Conservation (phyloP, 176 grass and related monocot species). For the Chrysopogon serrulatus region DNA sequence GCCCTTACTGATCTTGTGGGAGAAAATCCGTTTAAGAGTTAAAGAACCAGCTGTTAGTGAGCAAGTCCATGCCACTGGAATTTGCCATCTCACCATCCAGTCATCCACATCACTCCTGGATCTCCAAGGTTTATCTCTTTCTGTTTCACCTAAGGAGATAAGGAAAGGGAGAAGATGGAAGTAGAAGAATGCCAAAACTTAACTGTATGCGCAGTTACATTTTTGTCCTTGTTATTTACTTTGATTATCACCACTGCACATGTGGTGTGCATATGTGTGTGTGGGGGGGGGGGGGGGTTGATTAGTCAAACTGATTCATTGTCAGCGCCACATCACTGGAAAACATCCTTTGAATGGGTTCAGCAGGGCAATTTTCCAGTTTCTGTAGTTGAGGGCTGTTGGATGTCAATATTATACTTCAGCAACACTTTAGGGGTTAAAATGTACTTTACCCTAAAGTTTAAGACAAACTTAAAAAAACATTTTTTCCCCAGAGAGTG, state of each 20-base stretch:
- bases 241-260: not conserved
- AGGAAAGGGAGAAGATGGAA: not conserved
- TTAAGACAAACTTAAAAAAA: not conserved
- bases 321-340: not conserved
- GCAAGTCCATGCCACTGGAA: not conserved
- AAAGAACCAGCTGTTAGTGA: not conserved
- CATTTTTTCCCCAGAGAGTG: not conserved
- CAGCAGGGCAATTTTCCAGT: not conserved
- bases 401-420: not conserved
- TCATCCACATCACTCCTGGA: not conserved
- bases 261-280: not conserved
- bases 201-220: not conserved
- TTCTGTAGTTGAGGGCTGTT: not conserved
- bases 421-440: not conserved
- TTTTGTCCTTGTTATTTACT: not conserved
- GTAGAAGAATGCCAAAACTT: not conserved
- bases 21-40: not conserved
- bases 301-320: not conserved
- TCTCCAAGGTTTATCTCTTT: not conserved
- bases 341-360: not conserved
- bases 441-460: not conserved
- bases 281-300: not conserved
- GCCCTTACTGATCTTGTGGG: not conserved
- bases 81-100: not conserved
- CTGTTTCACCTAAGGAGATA: not conserved